These are phyloP conservation scores for Paraphaeosphaeria sporulosa DNA, from an alignment of 2,329 filamentous ascomycete species.

Conservation along the genomic window DNA sequence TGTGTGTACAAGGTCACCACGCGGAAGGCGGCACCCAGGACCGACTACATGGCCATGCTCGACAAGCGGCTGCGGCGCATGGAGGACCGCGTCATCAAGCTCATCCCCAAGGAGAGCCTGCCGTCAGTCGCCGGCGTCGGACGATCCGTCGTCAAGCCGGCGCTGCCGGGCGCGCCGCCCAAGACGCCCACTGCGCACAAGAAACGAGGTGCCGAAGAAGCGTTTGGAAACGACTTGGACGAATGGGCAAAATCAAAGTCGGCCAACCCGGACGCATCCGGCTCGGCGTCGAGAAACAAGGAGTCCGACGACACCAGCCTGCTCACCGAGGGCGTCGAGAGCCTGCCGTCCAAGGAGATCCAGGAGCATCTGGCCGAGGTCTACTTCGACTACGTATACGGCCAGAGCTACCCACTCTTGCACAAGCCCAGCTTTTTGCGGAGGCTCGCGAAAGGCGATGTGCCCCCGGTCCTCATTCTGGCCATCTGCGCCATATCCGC, in stretches of 20 bases:
- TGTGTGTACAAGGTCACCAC: constrained; percentile 98
- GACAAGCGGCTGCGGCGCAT: constrained; percentile 95
- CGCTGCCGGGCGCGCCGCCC: constrained; percentile 64
- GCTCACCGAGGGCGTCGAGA: constrained; percentile 81
- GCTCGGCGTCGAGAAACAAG: constrained; percentile 51
- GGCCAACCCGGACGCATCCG: constrained; percentile 61
- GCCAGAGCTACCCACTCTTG: constrained; percentile 90
- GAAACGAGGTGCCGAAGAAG: constrained; percentile 86
- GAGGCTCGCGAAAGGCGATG: constrained; percentile 76
- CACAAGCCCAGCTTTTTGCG: constrained; percentile 98
- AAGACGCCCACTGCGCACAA: constrained; percentile 66
- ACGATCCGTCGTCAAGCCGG: constrained; percentile 84
- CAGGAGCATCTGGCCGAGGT: constrained; percentile 94
- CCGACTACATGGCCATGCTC: constrained; percentile 99
- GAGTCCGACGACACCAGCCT: constrained; percentile 79
- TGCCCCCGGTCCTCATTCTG: constrained; percentile 91
- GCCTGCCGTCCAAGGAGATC: constrained; percentile 82
- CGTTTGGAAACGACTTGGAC: constrained; percentile 82
- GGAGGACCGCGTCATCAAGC: constrained; percentile 97
- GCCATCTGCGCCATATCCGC: constrained; percentile 96
- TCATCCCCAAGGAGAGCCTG: constrained; percentile 86
- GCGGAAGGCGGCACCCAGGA: constrained; percentile 89
- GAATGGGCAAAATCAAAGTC: constrained; percentile 74
- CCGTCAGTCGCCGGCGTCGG: constrained; percentile 72
- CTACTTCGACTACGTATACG: constrained; percentile 95